phyloP scores from a whole-genome alignment of 2,329 filamentous ascomycete species.

The Coniella lustricola region DNA sequence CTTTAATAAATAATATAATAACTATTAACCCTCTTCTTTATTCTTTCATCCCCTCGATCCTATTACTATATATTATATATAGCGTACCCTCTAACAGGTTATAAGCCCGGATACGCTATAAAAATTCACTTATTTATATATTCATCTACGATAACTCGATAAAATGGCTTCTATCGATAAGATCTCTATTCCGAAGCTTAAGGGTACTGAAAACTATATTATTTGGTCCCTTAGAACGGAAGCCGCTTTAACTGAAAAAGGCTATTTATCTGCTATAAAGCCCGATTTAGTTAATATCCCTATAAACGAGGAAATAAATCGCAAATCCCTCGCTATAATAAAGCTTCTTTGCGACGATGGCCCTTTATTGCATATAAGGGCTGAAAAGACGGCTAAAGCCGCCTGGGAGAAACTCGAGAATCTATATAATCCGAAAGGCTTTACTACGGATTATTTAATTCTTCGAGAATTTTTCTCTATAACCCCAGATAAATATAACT shows the following conservation, averaged over 20 bases:
- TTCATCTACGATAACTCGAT: background rate
- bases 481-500: background rate
- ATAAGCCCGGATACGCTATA: too few relatives aligned
- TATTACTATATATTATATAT: too few relatives aligned
- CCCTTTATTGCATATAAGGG: background rate
- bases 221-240: background rate
- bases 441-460: conserved; percentile 1
- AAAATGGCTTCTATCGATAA: background rate
- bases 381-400: background rate
- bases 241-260: background rate
- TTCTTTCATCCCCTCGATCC: too few relatives aligned
- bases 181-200: background rate
- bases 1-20: too few relatives aligned
- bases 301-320: background rate
- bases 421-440: conserved; percentile 1
- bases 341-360: background rate
- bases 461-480: background rate
- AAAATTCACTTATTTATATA: background rate
- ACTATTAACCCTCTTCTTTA: too few relatives aligned
- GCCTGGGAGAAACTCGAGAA: background rate
- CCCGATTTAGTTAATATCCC: background rate
- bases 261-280: background rate
- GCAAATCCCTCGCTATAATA: background rate
- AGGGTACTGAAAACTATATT: background rate
- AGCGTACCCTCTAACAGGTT: too few relatives aligned